phyloP scores from a whole-genome alignment of 2,329 filamentous ascomycete species.

The Lachnellula occidentalis region DNA sequence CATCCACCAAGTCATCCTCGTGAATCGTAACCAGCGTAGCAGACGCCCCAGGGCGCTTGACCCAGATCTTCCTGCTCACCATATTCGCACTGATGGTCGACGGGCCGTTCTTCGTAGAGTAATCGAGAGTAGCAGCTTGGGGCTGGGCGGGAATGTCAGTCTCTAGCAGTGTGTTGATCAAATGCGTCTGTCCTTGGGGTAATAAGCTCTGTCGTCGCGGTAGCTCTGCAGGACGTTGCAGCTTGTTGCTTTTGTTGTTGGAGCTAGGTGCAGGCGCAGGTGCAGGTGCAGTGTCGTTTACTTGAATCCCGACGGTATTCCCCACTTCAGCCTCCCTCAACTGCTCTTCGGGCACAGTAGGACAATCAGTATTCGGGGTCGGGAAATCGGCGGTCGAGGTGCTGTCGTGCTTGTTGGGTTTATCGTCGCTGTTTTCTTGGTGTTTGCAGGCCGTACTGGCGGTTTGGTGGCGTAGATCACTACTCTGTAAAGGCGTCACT shows the following conservation, averaged over 20 bases:
- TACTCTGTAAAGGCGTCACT: neutral
- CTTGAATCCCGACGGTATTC: neutral
- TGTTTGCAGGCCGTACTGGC: slow-evolving; percentile 11
- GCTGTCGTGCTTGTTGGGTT: slow-evolving; percentile 23
- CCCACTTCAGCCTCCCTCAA: slow-evolving; percentile 6
- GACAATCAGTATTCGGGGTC: slow-evolving; percentile 27
- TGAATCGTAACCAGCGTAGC: slow-evolving; percentile 80
- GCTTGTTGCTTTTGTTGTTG: slow-evolving; percentile 5
- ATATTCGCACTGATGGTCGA: slow-evolving; percentile 37
- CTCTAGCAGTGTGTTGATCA: slow-evolving; percentile 50
- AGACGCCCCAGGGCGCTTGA: slow-evolving; percentile 79
- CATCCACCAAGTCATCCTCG: slow-evolving; percentile 89
- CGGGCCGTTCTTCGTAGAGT: slow-evolving; percentile 28
- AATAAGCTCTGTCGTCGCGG: slow-evolving; percentile 39
- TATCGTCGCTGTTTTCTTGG: slow-evolving; percentile 7
- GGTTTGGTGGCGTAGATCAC: slow-evolving; percentile 15
- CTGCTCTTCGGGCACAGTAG: slow-evolving; percentile 20
- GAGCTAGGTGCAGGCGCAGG: neutral
- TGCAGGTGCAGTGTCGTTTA: neutral
- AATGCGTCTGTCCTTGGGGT: slow-evolving; percentile 39
- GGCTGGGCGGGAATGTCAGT: slow-evolving; percentile 31
- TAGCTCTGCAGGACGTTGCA: slow-evolving; percentile 20
- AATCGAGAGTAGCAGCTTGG: slow-evolving; percentile 30
- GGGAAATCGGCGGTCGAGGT: slow-evolving; percentile 26
- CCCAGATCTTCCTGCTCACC: slow-evolving; percentile 84